Conservation (phyloP, 1,139 yeast species). For the Arxiozyma heterogenica region DNA sequence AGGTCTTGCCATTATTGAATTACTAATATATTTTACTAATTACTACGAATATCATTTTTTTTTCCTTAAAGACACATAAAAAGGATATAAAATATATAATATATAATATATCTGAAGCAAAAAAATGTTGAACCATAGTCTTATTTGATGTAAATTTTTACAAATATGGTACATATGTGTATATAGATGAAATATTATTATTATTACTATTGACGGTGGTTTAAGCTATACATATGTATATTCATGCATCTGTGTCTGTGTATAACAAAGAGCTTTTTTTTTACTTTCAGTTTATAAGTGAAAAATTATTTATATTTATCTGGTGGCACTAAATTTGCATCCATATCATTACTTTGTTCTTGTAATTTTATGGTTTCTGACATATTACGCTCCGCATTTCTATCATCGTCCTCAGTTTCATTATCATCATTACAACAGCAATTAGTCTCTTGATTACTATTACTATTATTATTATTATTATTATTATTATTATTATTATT, state of each 20-base stretch:
- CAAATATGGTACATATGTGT: background rate
- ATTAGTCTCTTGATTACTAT: slow-evolving; percentile 7
- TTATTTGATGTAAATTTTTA: background rate
- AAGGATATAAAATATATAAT: background rate
- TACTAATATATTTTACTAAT: background rate
- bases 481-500: background rate
- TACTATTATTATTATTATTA: background rate
- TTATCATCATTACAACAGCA: slow-evolving; percentile 10
- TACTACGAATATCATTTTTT: background rate
- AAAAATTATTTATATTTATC: slow-evolving; percentile 16
- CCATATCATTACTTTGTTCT: slow-evolving; percentile 29
- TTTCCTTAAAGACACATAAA: no score
- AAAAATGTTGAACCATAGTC: background rate
- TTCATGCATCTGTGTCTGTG: no score
- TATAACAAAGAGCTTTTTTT: background rate
- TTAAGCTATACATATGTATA: background rate
- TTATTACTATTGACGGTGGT: no score
- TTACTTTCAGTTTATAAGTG: no score
- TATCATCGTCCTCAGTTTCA: slow-evolving; percentile 14
- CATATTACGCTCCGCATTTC: slow-evolving; percentile 18
- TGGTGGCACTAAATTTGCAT: slow-evolving; percentile 25
- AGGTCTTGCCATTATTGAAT: no score
- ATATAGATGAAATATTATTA: background rate
- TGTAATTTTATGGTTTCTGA: slow-evolving; percentile 20
- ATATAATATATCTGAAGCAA: background rate